Evolutionary conservation across 192 early-diverging fungal species (phyloP), one percentile per base, ranked within the genome.

Genomic region (Coemansia sp.): DNA sequence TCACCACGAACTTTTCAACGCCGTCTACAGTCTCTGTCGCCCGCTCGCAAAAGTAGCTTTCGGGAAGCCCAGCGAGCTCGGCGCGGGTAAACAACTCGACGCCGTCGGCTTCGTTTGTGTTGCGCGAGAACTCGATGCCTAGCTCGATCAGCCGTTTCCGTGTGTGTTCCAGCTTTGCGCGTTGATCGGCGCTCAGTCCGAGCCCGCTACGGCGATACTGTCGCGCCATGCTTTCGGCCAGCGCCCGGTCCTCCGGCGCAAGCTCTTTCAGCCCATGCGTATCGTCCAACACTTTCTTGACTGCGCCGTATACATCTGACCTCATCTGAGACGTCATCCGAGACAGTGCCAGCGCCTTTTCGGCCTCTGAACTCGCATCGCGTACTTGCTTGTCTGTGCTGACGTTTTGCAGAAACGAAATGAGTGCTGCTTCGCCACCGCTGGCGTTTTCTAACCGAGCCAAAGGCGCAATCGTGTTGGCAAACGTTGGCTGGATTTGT

Each of bases 31-130:
- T 44, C 46, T 72, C 61, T 21, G 76, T 87, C 47, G 57, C 55
- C 19, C 85, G 76, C 12, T 83, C 84, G 26, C 77, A 82, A 40
- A 89, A 75, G 66, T 85, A 91, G 57, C 83, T 83, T 26, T 78
- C 84, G 5, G 87, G 86, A 70, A 94, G 76, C 12, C 88, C 90
- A 20, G 85, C 87, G 21, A 91, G 79, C 64, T 91, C 85, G n/a
- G 83, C 63, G 15, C 66, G 68, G 19, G 75, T 74, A 37, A 82
- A 63, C 60, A 72, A 59, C 37, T 77, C 64, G 25, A 62, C 66
- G 36, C 77, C 86, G 46, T 77, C 84, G n/a, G 52, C 44, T 56
- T 90, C 87, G 38, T 85, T 87, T 57, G 88, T 65, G 57, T 85
- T 89, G 68, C 86, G 83, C 50, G 74, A 81, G 56, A 90, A 94